Conservation (phyloP, 495 filamentous ascomycete species). For the Pseudevernia furfuracea region DNA sequence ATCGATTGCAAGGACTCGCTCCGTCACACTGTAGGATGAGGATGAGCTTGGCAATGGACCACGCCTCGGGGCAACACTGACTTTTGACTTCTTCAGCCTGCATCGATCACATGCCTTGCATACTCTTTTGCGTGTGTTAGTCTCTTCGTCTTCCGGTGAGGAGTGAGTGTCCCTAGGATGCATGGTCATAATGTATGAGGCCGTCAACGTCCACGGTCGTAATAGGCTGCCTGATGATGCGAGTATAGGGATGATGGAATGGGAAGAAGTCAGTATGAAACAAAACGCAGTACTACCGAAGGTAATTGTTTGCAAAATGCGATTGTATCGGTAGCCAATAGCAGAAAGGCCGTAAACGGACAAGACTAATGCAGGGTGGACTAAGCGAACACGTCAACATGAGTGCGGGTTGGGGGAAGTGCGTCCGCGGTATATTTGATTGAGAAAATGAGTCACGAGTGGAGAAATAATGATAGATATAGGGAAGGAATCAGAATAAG, state of each 20-base stretch:
- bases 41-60: conserved; percentile 9
- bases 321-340: neutral
- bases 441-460: neutral
- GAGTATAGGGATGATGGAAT: neutral
- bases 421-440: neutral
- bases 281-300: neutral
- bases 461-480: neutral
- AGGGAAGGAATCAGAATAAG: no score
- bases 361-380: neutral
- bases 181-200: neutral
- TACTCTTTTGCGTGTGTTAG: conserved; percentile 45
- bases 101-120: conserved; percentile 60
- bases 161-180: neutral
- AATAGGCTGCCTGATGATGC: neutral
- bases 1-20: conserved; percentile 51
- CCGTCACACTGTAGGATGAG: conserved; percentile 50
- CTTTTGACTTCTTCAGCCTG: conserved; percentile 59
- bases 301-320: neutral
- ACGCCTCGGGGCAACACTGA: conserved; percentile 28
- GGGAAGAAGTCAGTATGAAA: neutral
- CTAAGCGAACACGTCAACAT: conserved; percentile 3
- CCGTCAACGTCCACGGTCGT: neutral
- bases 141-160: conserved; percentile 6
- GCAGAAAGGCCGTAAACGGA: neutral
- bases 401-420: neutral